Base-by-base conservation (phyloP, 306 rosid species). In the Castanea crenata region DNA sequence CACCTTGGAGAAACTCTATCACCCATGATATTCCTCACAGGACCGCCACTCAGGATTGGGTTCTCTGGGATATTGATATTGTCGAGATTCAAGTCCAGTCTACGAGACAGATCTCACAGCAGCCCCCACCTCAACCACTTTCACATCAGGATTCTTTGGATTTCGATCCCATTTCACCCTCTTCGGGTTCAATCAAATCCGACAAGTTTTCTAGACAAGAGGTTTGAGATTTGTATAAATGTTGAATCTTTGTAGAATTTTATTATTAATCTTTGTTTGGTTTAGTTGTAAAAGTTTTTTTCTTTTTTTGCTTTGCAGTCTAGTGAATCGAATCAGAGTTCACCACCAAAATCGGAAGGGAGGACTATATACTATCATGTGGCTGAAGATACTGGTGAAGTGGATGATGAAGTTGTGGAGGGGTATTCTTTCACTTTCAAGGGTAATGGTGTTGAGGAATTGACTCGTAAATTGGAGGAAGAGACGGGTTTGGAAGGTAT, bases 1-100 rank as follows among this genome's bases (percentile, higher is more conserved):
- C 99, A 0, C 98, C 98, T 1, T 95, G 99, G 99, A 65, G 96
- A 21, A 93, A 95, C 84, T 89, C 97, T 4, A 89, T 95, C 9
- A 95, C 99, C 21, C 97, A 91, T 59, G 99, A 95, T 51, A 73
- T 89, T 20, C 99, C 99, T 0, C 91, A 87, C 7, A 79, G 98
- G 64, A 88, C 98, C 15, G 78, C 77, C 0, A 95, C 97, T 0
- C 99, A 91, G 80, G 98, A 95, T 64, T 93, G 99, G 99, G 51
- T 95, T 46, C 64, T 91, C 49, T 95, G 98, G 99, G 87, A 80
- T 27, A 83, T 95, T 29, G 99, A 95, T 51, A 71, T 95, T 7
- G 76, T 95, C 3, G 96, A 93, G 87, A 91, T 91, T 80, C 79
- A 67, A 6, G 87, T 88, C 29, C 78, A n/a, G 5, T 79, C 90